Percentiles rank a stretch among this genome's conserved stretches.
phyloP scores from a whole-genome alignment of 2,329 filamentous ascomycete genomes.

The Xylariomycetidae sp. region DNA sequence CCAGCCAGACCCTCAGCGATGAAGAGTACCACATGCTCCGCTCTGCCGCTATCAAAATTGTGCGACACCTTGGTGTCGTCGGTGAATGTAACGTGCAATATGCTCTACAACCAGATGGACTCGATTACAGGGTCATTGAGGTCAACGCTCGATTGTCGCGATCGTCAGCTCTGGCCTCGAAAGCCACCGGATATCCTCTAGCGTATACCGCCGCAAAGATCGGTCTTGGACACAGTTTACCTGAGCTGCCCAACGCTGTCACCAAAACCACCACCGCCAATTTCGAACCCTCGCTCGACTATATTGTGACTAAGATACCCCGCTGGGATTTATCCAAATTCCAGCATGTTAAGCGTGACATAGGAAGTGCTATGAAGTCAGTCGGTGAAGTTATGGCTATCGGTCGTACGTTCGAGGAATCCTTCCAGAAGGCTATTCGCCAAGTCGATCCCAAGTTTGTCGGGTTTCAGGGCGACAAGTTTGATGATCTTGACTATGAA shows the following conservation, averaged over 20 bases:
- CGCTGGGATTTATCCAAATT: conserved; percentile 99
- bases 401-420: conserved; percentile 96
- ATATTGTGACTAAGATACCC: conserved; percentile 98
- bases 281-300: conserved; percentile 96
- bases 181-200: conserved; percentile 94
- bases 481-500: conserved; percentile 86
- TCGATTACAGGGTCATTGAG: conserved; percentile 98
- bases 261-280: conserved; percentile 98
- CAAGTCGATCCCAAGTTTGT: conserved; percentile 90
- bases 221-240: conserved; percentile 88
- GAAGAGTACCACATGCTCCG: conserved; percentile 99
- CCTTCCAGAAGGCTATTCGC: conserved; percentile 97
- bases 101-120: conserved; percentile 89
- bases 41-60: conserved; percentile 95
- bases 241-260: conserved; percentile 94
- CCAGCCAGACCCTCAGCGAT: conserved; percentile 92
- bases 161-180: conserved; percentile 93
- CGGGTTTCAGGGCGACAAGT: conserved; percentile 93
- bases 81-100: conserved; percentile 99
- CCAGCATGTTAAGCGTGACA: conserved; percentile 96
- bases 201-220: conserved; percentile 99
- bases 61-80: conserved; percentile 92
- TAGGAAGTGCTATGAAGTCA: conserved; percentile 98
- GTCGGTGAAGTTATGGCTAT: conserved; percentile 99
- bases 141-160: conserved; percentile 98